phyloP scores from a whole-genome alignment of 1,284 basidiomycete species.

The Cryptococcus sp. region DNA sequence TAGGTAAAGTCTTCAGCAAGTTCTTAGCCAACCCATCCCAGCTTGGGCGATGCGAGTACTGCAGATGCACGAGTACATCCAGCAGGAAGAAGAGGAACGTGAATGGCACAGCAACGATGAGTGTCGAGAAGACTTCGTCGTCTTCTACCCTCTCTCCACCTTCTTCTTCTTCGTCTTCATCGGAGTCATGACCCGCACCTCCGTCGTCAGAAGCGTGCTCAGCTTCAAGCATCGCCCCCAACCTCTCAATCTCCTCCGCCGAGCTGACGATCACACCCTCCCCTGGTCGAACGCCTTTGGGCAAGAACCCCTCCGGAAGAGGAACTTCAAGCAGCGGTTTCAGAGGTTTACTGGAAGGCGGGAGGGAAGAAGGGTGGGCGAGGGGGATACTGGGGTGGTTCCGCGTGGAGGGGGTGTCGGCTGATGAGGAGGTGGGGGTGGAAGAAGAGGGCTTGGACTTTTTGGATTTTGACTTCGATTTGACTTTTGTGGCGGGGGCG shows the following conservation, averaged over 20 bases:
- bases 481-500: not conserved
- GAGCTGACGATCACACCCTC: not conserved
- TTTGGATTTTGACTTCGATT: not conserved
- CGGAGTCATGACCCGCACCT: slow-evolving; percentile 1
- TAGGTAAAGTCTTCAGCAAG: slow-evolving; percentile 33
- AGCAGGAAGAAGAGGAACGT: slow-evolving; percentile 45
- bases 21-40: slow-evolving; percentile 19
- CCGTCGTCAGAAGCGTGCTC: not conserved
- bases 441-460: not conserved
- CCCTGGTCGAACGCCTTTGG: not conserved
- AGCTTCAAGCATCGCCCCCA: not conserved
- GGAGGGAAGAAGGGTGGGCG: slow-evolving; percentile 4
- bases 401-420: too few species aligned
- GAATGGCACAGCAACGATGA: slow-evolving; percentile 47
- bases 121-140: slow-evolving; percentile 48
- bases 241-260: slow-evolving; percentile 3
- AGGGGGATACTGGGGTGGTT: slow-evolving; percentile 6
- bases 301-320: not conserved
- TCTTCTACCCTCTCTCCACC: slow-evolving; percentile 15
- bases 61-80: slow-evolving; percentile 44
- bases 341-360: not conserved
- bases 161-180: slow-evolving; percentile 17
- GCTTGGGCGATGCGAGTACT: slow-evolving; percentile 34
- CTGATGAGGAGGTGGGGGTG: too few species aligned
- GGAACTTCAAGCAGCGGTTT: not conserved